phyloP scores from a whole-genome alignment of 2,329 filamentous ascomycete genomes.

The Scedosporium minutisporum region DNA sequence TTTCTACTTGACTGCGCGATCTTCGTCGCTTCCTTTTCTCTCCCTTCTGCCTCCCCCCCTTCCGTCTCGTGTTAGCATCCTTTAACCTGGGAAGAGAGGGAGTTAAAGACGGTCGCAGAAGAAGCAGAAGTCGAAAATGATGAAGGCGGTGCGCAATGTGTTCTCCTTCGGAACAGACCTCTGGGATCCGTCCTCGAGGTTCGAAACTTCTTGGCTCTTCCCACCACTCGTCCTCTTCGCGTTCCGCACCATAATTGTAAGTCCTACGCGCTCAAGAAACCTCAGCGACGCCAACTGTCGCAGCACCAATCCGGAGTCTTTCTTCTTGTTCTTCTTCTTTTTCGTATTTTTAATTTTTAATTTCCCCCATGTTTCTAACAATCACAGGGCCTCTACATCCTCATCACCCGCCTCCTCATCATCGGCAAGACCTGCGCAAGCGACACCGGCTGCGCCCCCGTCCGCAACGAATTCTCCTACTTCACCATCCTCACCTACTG shows the following conservation, averaged over 20 bases:
- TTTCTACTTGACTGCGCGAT: background rate
- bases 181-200: constrained; percentile 53
- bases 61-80: background rate
- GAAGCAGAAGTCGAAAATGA: background rate
- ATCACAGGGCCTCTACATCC: constrained; percentile 52
- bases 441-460: constrained; percentile 31
- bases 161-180: constrained; percentile 31
- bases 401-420: constrained; percentile 58
- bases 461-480: constrained; percentile 59
- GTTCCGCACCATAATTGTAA: constrained; percentile 44
- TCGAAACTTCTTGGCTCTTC: constrained; percentile 76
- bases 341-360: no score
- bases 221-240: constrained; percentile 51
- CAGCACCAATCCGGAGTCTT: no score
- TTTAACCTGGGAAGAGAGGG: no score
- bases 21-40: no score
- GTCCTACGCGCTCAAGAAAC: constrained; percentile 15
- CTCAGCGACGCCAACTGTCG: background rate
- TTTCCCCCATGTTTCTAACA: background rate
- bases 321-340: no score
- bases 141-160: constrained; percentile 11
- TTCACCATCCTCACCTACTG: constrained; percentile 79
- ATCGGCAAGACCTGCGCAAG: constrained; percentile 48
- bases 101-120: no score
- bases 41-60: background rate